Conservation (phyloP, 2,329 filamentous ascomycete species). For the Penicillium sp. region DNA sequence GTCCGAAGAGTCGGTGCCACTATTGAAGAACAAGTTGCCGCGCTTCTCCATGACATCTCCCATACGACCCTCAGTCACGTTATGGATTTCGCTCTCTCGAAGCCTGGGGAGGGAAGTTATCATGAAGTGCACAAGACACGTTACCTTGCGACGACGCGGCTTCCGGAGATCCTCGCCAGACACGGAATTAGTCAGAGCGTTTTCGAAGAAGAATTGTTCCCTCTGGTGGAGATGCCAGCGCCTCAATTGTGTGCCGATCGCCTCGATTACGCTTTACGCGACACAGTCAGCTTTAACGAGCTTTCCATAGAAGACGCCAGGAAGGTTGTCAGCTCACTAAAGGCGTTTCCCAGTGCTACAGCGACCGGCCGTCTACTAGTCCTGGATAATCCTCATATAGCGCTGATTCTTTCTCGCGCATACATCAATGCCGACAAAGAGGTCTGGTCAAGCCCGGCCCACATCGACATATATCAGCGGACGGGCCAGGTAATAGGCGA, state of each 20-base stretch:
- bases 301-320: slow-evolving; percentile 32
- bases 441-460: slow-evolving; percentile 42
- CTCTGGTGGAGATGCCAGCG: slow-evolving; percentile 40
- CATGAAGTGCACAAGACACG: slow-evolving; percentile 45
- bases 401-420: slow-evolving; percentile 33
- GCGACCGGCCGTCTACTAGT: slow-evolving; percentile 33
- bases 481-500: slow-evolving; percentile 38
- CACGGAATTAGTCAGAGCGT: slow-evolving; percentile 34
- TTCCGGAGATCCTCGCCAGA: slow-evolving; percentile 36
- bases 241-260: slow-evolving; percentile 45
- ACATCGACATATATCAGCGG: slow-evolving; percentile 37
- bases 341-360: slow-evolving; percentile 30
- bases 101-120: slow-evolving; percentile 40
- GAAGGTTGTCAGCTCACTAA: slow-evolving; percentile 28
- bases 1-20: slow-evolving; percentile 38
- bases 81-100: slow-evolving; percentile 40
- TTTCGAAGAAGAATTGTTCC: slow-evolving; percentile 42
- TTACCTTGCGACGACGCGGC: slow-evolving; percentile 34
- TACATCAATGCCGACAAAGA: slow-evolving; percentile 38
- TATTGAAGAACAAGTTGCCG: slow-evolving; percentile 42
- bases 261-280: slow-evolving; percentile 43
- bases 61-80: slow-evolving; percentile 46
- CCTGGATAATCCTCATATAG: slow-evolving; percentile 30
- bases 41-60: slow-evolving; percentile 43
- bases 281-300: slow-evolving; percentile 35